Conservation (phyloP, 805 yeast species). For the Kazachstania kunashirensis region DNA sequence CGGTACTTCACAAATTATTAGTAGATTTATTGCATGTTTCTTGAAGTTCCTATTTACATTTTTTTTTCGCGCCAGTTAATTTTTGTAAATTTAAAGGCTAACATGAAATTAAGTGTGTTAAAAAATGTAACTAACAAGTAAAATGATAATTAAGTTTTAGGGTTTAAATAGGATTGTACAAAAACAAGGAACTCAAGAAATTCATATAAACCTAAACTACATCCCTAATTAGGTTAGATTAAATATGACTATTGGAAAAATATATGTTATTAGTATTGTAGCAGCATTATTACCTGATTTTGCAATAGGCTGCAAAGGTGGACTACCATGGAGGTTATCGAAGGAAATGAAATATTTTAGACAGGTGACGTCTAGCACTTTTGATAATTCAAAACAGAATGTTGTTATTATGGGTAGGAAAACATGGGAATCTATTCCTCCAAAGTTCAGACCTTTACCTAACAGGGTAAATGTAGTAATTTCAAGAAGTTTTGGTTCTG, state of each 20-base stretch:
- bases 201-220: too few relatives aligned
- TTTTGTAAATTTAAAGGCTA: too few relatives aligned
- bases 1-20: too few relatives aligned
- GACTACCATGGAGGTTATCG: constrained; percentile 78
- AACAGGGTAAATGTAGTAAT: constrained; percentile 67
- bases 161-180: too few relatives aligned
- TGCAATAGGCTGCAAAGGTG: constrained; percentile 79
- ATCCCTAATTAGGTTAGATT: too few relatives aligned
- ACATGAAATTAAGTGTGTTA: too few relatives aligned
- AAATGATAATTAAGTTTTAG: too few relatives aligned
- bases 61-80: too few relatives aligned
- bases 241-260: constrained; percentile 9
- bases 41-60: too few relatives aligned
- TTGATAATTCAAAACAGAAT: constrained; percentile 36
- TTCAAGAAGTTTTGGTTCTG: constrained; percentile 36
- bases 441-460: constrained; percentile 71
- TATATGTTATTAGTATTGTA: constrained; percentile 56
- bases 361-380: constrained; percentile 49
- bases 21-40: too few relatives aligned
- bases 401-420: constrained; percentile 94
- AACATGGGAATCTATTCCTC: constrained; percentile 92
- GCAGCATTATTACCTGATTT: constrained; percentile 74
- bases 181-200: too few relatives aligned
- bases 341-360: constrained; percentile 81
- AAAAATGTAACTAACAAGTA: too few relatives aligned